These are phyloP conservation scores for Tilletia caries DNA, from an alignment of 1,284 basidiomycete genomes.

Conservation along the genomic window DNA sequence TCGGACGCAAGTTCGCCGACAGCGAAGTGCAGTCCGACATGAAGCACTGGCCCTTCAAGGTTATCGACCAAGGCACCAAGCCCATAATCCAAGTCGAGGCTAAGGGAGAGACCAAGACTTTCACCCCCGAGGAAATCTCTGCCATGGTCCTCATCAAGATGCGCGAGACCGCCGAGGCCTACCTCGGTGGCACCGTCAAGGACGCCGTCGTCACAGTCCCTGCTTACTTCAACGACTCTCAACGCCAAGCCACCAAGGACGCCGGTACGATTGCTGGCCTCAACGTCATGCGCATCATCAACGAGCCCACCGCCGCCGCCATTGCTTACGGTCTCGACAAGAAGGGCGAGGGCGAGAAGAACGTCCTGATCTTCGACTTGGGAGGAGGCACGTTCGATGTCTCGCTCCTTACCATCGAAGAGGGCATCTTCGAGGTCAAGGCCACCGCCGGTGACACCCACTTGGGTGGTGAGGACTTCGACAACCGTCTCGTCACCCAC, in stretches of 20 bases:
- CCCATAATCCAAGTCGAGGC: slow-evolving; percentile 50
- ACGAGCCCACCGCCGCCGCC: slow-evolving; percentile 92
- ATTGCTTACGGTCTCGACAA: slow-evolving; percentile 99
- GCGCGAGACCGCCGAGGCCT: slow-evolving; percentile 99
- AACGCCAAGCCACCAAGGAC: slow-evolving; percentile 98
- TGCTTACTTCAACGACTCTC: slow-evolving; percentile 89
- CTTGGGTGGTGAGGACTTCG: slow-evolving; percentile 98
- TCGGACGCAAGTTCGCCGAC: slow-evolving; percentile 62
- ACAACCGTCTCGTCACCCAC: slow-evolving; percentile 65
- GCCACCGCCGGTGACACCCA: slow-evolving; percentile 98
- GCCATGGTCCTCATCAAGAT: slow-evolving; percentile 96
- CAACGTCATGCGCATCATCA: slow-evolving; percentile 93
- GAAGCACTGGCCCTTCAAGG: slow-evolving; percentile 52
- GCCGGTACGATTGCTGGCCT: slow-evolving; percentile 95
- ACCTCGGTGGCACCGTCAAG: slow-evolving; percentile 91
- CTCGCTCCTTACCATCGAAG: slow-evolving; percentile 90
- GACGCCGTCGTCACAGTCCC: slow-evolving; percentile 96
- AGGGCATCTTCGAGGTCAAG: slow-evolving; percentile 94
- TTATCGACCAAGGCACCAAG: slow-evolving; percentile 57
- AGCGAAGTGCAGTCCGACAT: slow-evolving; percentile 57
- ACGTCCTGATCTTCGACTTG: slow-evolving; percentile 96
- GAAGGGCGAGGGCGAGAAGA: slow-evolving; percentile 74
- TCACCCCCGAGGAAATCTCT: slow-evolving; percentile 75
- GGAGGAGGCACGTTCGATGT: slow-evolving; percentile 99
- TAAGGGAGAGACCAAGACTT: slow-evolving; percentile 46